Conservation (phyloP, 805 yeast genomes). For the Metschnikowia similis region DNA sequence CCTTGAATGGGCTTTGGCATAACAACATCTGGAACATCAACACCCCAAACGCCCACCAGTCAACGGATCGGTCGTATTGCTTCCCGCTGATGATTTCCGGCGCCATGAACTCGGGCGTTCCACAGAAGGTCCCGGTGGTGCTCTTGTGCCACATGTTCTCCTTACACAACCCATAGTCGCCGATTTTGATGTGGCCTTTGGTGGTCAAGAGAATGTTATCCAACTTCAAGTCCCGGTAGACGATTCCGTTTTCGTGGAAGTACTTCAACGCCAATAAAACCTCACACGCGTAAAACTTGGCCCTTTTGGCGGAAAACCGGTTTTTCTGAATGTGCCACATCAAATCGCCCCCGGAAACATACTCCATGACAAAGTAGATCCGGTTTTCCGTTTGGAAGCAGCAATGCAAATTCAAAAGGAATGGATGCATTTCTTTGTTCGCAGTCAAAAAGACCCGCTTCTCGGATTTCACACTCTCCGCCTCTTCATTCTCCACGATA, state of each 20-base stretch:
- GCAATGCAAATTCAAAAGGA: conserved; percentile 82
- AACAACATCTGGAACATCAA: conserved; percentile 92
- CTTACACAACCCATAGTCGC: conserved; percentile 96
- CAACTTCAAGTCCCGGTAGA: conserved; percentile 92
- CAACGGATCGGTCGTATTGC: conserved; percentile 89
- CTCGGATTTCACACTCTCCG: conserved; percentile 91
- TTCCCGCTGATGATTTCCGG: conserved; percentile 95
- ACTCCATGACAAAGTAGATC: conserved; percentile 97
- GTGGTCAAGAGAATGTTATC: conserved; percentile 89
- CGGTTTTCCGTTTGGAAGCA: conserved; percentile 98
- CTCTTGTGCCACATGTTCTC: conserved; percentile 83
- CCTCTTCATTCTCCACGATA: conserved; percentile 92
- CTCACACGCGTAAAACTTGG: conserved; percentile 97
- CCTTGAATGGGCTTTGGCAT: conserved; percentile 95
- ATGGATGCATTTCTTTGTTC: conserved; percentile 87
- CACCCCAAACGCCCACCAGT: conserved; percentile 99
- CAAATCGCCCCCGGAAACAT: conserved; percentile 94
- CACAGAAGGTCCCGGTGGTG: conserved; percentile 93
- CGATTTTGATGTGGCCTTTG: conserved; percentile 92
- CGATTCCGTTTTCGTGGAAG: conserved; percentile 93
- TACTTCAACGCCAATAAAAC: conserved; percentile 86
- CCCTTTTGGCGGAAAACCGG: conserved; percentile 82
- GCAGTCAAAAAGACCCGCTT: conserved; percentile 85
- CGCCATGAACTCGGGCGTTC: conserved; percentile 99
- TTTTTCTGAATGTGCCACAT: conserved; percentile 99